Evolutionary conservation across 2,329 filamentous ascomycete genomes (phyloP).

Genomic region (Calonectria pteridis): DNA sequence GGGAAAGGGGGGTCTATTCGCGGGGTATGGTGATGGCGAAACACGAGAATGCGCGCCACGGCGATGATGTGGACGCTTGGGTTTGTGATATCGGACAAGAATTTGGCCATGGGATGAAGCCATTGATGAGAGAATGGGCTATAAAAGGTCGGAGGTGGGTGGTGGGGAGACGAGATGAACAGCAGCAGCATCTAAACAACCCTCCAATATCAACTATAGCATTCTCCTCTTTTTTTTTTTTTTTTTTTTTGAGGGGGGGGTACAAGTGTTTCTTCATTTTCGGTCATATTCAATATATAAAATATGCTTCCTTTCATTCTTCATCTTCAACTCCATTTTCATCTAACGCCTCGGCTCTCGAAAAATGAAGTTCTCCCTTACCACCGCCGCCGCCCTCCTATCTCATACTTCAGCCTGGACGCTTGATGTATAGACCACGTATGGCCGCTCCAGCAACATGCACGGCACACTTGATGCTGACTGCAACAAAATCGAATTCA

Average conservation of each 20-base stretch:
- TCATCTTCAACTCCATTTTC: too few relatives aligned
- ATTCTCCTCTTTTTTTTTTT: too few relatives aligned
- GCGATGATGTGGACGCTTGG: neutral
- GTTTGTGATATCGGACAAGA: conserved; percentile 18
- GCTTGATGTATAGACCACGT: conserved; percentile 12
- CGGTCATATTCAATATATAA: neutral
- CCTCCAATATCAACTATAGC: neutral
- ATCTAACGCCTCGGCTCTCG: neutral
- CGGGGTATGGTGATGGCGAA: neutral
- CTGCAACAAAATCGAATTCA: conserved; percentile 13
- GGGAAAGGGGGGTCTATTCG: neutral
- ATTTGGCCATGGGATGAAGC: conserved; percentile 4
- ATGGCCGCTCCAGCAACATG: conserved; percentile 15
- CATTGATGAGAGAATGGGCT: neutral
- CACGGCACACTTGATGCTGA: conserved; percentile 3
- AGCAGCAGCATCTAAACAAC: neutral
- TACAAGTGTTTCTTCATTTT: neutral
- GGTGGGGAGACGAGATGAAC: neutral
- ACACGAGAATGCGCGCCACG: neutral
- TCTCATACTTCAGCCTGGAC: conserved; percentile 12
- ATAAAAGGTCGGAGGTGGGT: conserved; percentile 3
- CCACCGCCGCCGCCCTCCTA: neutral
- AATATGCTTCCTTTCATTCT: neutral
- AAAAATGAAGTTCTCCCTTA: conserved; percentile 8
- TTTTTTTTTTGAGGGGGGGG: too few relatives aligned